A percentile compares a stretch with the other conserved stretches of the same genome.
phyloP scores from a whole-genome alignment of 2,329 filamentous ascomycete genomes.

The Neonectria sp. region DNA sequence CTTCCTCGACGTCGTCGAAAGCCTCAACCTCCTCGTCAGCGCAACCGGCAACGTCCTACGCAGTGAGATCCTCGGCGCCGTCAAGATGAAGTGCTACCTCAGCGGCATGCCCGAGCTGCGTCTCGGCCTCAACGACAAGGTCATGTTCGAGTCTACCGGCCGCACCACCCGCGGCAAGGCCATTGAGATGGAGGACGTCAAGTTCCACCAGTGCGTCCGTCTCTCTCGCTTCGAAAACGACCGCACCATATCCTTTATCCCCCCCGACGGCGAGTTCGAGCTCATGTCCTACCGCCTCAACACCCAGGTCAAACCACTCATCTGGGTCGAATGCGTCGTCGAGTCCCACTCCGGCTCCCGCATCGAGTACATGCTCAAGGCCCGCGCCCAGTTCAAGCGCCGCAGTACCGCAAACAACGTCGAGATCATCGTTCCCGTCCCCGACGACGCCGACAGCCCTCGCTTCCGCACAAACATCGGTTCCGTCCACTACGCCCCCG shows the following conservation, averaged over 20 bases:
- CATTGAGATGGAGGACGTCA: slow-evolving; percentile 99
- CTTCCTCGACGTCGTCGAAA: slow-evolving; percentile 97
- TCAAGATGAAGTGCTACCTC: slow-evolving; percentile 99
- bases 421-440: slow-evolving; percentile 96
- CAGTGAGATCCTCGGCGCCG: slow-evolving; percentile 94
- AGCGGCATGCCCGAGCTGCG: slow-evolving; percentile 98
- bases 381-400: slow-evolving; percentile 97
- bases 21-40: slow-evolving; percentile 94
- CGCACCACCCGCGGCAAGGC: slow-evolving; percentile 95
- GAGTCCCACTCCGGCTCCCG: slow-evolving; percentile 95
- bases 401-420: slow-evolving; percentile 98
- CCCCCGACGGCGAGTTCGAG: slow-evolving; percentile 98
- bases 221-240: slow-evolving; percentile 98
- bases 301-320: slow-evolving; percentile 97
- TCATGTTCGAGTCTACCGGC: slow-evolving; percentile 99
- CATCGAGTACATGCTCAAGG: slow-evolving; percentile 99
- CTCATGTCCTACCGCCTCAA: slow-evolving; percentile 99
- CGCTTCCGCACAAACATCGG: slow-evolving; percentile 98
- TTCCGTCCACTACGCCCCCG: slow-evolving; percentile 96
- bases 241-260: slow-evolving; percentile 98
- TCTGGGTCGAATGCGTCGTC: slow-evolving; percentile 98
- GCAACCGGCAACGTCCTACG: slow-evolving; percentile 95
- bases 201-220: slow-evolving; percentile 98
- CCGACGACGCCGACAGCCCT: slow-evolving; percentile 95
- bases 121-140: slow-evolving; percentile 96